phyloP scores from a whole-genome alignment of 2,329 filamentous ascomycete species.

The Capronia epimyces region DNA sequence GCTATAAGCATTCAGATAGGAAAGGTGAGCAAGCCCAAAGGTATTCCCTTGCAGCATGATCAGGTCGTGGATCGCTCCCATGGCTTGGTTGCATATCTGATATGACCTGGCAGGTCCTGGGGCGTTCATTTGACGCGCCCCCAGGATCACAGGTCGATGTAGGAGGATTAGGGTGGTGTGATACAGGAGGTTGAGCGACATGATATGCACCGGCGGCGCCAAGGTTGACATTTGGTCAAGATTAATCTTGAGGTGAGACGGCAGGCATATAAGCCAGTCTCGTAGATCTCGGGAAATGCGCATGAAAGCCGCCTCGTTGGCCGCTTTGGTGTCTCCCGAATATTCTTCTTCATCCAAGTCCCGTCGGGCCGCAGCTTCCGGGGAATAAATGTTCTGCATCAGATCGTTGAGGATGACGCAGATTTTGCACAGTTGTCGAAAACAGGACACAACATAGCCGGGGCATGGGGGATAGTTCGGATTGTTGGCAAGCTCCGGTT shows the following conservation, averaged over 20 bases:
- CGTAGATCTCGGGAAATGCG: constrained; percentile 41
- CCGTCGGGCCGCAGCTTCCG: constrained; percentile 39
- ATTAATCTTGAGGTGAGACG: constrained; percentile 41
- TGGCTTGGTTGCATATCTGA: constrained; percentile 27
- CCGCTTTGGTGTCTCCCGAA: constrained; percentile 16
- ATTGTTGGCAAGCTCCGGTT: constrained; percentile 16
- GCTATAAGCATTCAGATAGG: constrained; percentile 30
- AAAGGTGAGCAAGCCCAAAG: constrained; percentile 29
- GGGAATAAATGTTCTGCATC: constrained; percentile 43
- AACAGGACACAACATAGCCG: constrained; percentile 31
- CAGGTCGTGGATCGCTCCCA: constrained; percentile 28
- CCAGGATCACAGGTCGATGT: constrained; percentile 48
- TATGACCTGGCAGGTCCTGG: constrained; percentile 22
- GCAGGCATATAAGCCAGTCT: constrained; percentile 41
- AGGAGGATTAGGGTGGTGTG: constrained; percentile 51
- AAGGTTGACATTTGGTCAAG: constrained; percentile 29
- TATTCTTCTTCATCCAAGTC: constrained; percentile 20
- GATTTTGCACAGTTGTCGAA: constrained; percentile 35
- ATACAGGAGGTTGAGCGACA: constrained; percentile 46
- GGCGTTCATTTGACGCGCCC: constrained; percentile 16
- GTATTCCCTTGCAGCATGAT: constrained; percentile 29
- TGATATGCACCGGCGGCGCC: constrained; percentile 43
- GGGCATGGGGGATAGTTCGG: constrained; percentile 27
- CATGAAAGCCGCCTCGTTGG: constrained; percentile 24
- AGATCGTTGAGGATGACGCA: constrained; percentile 47